A percentile compares a stretch with the other conserved stretches of the same genome.
Evolutionary conservation across 1,284 basidiomycete genomes (phyloP).

Genomic region (Mixia osmundae): DNA sequence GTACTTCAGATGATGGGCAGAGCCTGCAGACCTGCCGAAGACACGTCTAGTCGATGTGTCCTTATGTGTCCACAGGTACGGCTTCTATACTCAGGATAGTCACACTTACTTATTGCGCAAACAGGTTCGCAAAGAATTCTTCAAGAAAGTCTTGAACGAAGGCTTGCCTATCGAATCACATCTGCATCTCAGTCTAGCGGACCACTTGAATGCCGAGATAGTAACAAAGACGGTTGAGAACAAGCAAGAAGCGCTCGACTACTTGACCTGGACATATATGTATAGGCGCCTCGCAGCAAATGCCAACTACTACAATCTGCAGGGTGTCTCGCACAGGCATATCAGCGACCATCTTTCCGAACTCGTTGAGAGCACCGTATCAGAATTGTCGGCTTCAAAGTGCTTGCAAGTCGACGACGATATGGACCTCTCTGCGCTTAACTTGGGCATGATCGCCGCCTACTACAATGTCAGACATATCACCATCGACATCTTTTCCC

Average conservation of each 20-base stretch:
- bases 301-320: constrained; percentile 65
- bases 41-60: constrained; percentile 70
- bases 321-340: constrained; percentile 78
- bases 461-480: constrained; percentile 83
- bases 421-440: constrained; percentile 76
- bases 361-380: constrained; percentile 76
- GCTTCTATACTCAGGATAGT: neutral
- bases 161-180: constrained; percentile 94
- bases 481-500: constrained; percentile 86
- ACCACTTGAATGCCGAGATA: constrained; percentile 96
- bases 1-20: constrained; percentile 97
- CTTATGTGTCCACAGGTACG: constrained; percentile 91
- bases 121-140: constrained; percentile 24
- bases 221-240: constrained; percentile 97
- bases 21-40: constrained; percentile 67
- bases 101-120: neutral
- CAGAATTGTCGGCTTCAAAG: constrained; percentile 87
- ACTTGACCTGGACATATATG: constrained; percentile 85
- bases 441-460: constrained; percentile 87
- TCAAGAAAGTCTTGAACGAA: constrained; percentile 94
- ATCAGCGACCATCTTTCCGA: constrained; percentile 87
- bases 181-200: constrained; percentile 61
- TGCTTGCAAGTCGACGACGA: constrained; percentile 67
- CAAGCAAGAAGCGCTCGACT: constrained; percentile 51
- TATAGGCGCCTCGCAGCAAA: constrained; percentile 63